phyloP scores from a whole-genome alignment of 2,329 filamentous ascomycete genomes.

The Thelonectria rubi region DNA sequence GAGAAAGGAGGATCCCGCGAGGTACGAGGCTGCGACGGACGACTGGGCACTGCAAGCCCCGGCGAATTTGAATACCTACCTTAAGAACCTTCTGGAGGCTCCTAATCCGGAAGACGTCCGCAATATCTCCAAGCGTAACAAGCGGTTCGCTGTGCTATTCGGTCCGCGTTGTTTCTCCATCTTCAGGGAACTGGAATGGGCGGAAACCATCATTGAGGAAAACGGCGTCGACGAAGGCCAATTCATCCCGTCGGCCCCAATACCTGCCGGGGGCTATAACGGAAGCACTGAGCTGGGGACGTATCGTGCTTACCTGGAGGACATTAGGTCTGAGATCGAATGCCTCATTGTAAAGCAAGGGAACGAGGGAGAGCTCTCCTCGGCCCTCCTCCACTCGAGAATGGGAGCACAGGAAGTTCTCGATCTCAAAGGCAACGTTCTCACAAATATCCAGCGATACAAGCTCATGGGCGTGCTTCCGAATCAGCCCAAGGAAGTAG shows the following conservation, averaged over 20 bases:
- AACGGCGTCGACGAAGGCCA: constrained; percentile 52
- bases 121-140: constrained; percentile 65
- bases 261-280: constrained; percentile 46
- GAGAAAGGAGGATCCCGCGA: constrained; percentile 55
- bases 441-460: constrained; percentile 48
- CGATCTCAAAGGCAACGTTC: constrained; percentile 37
- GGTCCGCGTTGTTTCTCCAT: constrained; percentile 59
- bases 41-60: constrained; percentile 54
- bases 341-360: constrained; percentile 51
- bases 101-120: constrained; percentile 48
- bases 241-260: constrained; percentile 48
- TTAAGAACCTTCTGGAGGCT: constrained; percentile 58
- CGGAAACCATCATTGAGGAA: constrained; percentile 50
- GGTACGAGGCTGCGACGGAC: constrained; percentile 56
- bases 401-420: constrained; percentile 46
- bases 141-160: constrained; percentile 64
- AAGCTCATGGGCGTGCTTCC: constrained; percentile 51
- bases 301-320: constrained; percentile 59
- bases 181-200: constrained; percentile 60
- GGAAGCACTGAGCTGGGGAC: constrained; percentile 51
- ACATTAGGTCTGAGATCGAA: constrained; percentile 60
- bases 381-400: constrained; percentile 44
- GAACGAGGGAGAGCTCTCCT: constrained; percentile 47
- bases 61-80: constrained; percentile 59
- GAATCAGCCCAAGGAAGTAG: constrained; percentile 46